phyloP scores from a whole-genome alignment of 208 protist genomes.

The Acanthamoeba healyi region DNA sequence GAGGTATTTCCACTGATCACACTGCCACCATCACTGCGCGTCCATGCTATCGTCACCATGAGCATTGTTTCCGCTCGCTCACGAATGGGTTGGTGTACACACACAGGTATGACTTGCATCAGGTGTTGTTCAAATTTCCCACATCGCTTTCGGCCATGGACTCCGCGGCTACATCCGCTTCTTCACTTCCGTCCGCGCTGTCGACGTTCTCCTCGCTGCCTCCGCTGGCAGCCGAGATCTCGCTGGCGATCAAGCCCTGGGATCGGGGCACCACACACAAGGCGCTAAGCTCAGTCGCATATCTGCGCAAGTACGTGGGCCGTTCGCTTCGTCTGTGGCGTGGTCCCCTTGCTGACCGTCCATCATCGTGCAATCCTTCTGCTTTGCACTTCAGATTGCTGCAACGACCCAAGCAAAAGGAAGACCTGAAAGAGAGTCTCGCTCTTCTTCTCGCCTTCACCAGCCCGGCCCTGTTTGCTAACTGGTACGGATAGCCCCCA shows the following conservation, averaged over 20 bases:
- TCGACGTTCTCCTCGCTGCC: constrained; percentile 1
- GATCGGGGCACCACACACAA: neutral
- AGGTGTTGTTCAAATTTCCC: neutral
- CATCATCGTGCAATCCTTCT: neutral
- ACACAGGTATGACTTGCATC: neutral
- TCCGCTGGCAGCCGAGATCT: constrained; percentile 16
- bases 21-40: too few relatives aligned
- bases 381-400: neutral
- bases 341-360: neutral
- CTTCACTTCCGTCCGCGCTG: neutral
- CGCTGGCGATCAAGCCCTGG: neutral
- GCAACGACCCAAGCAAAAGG: neutral
- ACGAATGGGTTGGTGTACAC: too few relatives aligned
- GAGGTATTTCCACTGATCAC: neutral
- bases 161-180: neutral
- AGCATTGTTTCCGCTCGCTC: too few relatives aligned
- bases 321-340: neutral
- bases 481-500: neutral
- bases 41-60: neutral
- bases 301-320: neutral
- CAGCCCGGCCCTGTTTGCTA: neutral
- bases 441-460: constrained; percentile 31
- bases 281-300: neutral
- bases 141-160: neutral
- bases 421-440: neutral